A percentile compares a stretch with the other conserved stretches of the same genome.
These are phyloP conservation scores for Monosporascus ibericus DNA, from an alignment of 2,329 filamentous ascomycete genomes.

Conservation along the genomic window DNA sequence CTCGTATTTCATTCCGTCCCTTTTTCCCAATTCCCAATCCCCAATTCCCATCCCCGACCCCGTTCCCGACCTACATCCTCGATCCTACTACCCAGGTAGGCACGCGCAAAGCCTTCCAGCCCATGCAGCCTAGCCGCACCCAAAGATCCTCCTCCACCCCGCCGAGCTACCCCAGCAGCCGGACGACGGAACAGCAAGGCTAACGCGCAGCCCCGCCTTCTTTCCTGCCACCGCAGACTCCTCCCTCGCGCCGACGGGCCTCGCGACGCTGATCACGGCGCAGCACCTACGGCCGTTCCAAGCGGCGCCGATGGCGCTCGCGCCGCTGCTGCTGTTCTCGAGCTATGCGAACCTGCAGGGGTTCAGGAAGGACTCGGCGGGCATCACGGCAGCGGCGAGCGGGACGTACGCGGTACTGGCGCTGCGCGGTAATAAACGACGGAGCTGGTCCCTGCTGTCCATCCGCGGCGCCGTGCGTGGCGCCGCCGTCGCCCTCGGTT, in stretches of 20 bases:
- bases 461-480: slow-evolving; percentile 45
- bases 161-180: too few relatives aligned
- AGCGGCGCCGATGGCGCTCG: slow-evolving; percentile 42
- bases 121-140: too few relatives aligned
- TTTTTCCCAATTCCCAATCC: background rate
- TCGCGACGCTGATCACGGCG: slow-evolving; percentile 50
- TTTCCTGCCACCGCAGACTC: slow-evolving; percentile 33
- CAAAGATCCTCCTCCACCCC: too few relatives aligned
- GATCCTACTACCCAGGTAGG: too few relatives aligned
- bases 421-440: slow-evolving; percentile 28
- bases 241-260: slow-evolving; percentile 47
- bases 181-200: too few relatives aligned
- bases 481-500: slow-evolving; percentile 42
- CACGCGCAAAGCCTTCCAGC: too few relatives aligned
- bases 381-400: slow-evolving; percentile 49
- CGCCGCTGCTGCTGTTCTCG: slow-evolving; percentile 48
- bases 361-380: slow-evolving; percentile 51
- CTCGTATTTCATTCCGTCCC: background rate
- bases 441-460: slow-evolving; percentile 26
- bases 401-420: slow-evolving; percentile 53
- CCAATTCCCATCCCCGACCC: background rate
- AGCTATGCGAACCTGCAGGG: slow-evolving; percentile 56
- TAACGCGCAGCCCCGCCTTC: background rate
- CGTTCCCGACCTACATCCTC: background rate
- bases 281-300: slow-evolving; percentile 51